These are phyloP conservation scores for Teratosphaeria gauchensis DNA, from an alignment of 2,329 filamentous ascomycete species.

Conservation along the genomic window DNA sequence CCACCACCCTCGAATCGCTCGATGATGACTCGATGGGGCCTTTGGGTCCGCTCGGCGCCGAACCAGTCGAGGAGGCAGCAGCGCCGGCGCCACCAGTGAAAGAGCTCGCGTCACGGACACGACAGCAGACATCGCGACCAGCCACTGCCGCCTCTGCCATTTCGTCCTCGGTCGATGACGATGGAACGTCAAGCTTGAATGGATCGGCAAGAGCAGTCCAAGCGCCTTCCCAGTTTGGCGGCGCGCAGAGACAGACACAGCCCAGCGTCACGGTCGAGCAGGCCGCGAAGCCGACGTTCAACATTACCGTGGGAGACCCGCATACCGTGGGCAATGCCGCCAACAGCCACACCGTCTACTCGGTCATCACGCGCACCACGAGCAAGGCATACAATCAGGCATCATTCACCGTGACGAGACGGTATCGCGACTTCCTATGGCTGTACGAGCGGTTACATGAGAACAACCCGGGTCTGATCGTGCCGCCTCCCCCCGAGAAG, in stretches of 20 bases:
- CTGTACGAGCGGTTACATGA: constrained; percentile 89
- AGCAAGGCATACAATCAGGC: constrained; percentile 79
- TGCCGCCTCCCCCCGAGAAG: constrained; percentile 94
- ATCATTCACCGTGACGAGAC: constrained; percentile 85
- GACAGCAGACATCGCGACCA: constrained; percentile 32
- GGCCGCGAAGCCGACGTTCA: constrained; percentile 82
- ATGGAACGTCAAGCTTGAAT: constrained; percentile 51
- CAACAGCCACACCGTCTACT: constrained; percentile 95
- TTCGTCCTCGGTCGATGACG: constrained; percentile 46
- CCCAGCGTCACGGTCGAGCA: constrained; percentile 88
- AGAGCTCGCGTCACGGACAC: constrained; percentile 40
- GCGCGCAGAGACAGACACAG: constrained; percentile 41
- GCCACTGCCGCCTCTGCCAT: constrained; percentile 41
- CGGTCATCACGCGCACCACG: constrained; percentile 88
- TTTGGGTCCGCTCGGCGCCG: constrained; percentile 54
- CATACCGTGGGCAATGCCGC: constrained; percentile 97
- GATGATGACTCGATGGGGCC: constrained; percentile 67
- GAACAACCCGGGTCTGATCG: constrained; percentile 89
- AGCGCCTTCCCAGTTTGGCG: constrained; percentile 44
- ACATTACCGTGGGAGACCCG: constrained; percentile 87
- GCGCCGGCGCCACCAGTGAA: constrained; percentile 48
- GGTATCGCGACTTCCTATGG: constrained; percentile 96
- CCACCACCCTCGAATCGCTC: constrained; percentile 68
- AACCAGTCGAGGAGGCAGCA: constrained; percentile 42
- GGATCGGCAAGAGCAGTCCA: constrained; percentile 52